Percentiles rank a stretch among this genome's conserved stretches.
These are phyloP conservation scores for Dothistroma pini DNA, from an alignment of 2,329 filamentous ascomycete species.

Conservation along the genomic window DNA sequence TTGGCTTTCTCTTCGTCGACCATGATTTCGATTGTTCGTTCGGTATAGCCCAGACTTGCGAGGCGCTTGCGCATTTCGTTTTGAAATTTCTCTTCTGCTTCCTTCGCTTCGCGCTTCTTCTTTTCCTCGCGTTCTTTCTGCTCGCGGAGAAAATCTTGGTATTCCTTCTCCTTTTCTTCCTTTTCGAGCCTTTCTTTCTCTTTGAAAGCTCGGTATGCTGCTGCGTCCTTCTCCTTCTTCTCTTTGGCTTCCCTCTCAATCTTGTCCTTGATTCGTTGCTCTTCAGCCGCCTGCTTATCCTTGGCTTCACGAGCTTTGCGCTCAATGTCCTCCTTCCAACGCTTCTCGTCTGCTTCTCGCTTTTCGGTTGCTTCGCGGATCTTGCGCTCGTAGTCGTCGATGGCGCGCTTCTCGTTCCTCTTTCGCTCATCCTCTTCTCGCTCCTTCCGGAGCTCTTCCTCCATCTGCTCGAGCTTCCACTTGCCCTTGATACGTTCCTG, in stretches of 20 bases:
- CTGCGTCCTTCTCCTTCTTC: constrained; percentile 38
- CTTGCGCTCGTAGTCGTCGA: constrained; percentile 31
- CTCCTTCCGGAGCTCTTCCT: constrained; percentile 26
- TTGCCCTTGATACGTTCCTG: constrained; percentile 35
- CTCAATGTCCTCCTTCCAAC: constrained; percentile 38
- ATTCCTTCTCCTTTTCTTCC: constrained; percentile 43
- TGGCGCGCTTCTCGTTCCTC: constrained; percentile 24
- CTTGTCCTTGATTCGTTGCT: constrained; percentile 38
- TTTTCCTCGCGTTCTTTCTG: constrained; percentile 61
- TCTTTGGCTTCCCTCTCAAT: constrained; percentile 38
- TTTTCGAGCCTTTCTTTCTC: constrained; percentile 35
- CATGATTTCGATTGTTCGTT: constrained; percentile 48
- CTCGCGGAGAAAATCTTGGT: constrained; percentile 56
- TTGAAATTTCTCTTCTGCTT: constrained; percentile 42
- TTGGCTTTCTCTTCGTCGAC: constrained; percentile 46
- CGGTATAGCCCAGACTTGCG: constrained; percentile 44
- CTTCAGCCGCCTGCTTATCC: constrained; percentile 38
- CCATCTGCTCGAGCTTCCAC: constrained; percentile 29
- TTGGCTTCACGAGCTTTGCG: constrained; percentile 38
- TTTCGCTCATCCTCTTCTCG: constrained; percentile 36
- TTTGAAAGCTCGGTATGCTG: constrained; percentile 25
- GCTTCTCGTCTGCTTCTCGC: constrained; percentile 35
- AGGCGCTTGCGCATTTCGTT: constrained; percentile 45
- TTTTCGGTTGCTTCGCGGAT: constrained; percentile 36
- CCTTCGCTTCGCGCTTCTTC: constrained; percentile 25